A percentile compares a stretch with the other conserved stretches of the same genome.
These are phyloP conservation scores for Alternaria ethzedia DNA, from an alignment of 2,329 filamentous ascomycete species.

Conservation along the genomic window DNA sequence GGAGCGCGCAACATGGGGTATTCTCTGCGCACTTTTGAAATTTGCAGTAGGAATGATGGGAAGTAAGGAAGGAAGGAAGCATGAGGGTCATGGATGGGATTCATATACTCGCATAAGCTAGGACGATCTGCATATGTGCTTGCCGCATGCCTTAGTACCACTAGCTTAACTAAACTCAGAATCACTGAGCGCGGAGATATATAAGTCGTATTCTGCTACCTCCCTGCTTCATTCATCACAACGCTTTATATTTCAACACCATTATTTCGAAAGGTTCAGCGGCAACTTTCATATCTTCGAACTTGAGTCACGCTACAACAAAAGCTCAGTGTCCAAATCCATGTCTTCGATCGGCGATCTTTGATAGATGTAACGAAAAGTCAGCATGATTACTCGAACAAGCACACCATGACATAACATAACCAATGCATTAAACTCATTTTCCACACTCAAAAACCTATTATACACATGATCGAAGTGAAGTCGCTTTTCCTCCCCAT, in stretches of 20 bases:
- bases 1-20: no score
- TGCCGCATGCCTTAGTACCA: background rate
- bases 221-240: rapidly evolving
- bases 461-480: slow-evolving; percentile 12
- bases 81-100: background rate
- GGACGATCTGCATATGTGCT: background rate
- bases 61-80: background rate
- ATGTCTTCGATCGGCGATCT: background rate
- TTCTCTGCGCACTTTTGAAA: no score
- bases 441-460: slow-evolving; percentile 6
- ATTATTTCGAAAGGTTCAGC: background rate
- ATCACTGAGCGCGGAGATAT: background rate
- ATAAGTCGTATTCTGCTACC: background rate
- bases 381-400: rapidly evolving
- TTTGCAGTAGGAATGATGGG: rapidly evolving
- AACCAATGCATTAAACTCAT: background rate
- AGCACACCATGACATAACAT: background rate
- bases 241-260: rapidly evolving
- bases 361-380: background rate
- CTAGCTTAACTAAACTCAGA: rapidly evolving
- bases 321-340: background rate
- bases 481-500: background rate
- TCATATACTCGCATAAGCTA: background rate
- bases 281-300: background rate
- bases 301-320: background rate